Percentiles rank a stretch among this genome's conserved stretches.
Evolutionary conservation across 345 rosid species (phyloP).

Genomic region (Acer negundo): DNA sequence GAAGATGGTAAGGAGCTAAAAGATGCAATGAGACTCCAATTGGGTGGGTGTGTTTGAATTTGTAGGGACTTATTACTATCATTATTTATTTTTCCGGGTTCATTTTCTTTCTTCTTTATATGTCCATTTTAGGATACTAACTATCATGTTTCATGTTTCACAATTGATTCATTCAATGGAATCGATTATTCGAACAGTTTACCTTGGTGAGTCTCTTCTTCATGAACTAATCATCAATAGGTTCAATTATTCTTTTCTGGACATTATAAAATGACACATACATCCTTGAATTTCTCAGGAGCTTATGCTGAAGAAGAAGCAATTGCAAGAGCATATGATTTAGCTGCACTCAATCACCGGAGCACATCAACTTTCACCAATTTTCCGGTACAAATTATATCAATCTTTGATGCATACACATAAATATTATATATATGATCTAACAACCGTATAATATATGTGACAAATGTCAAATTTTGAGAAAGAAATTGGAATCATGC

Average conservation of each 20-base stretch:
- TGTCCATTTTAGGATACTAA: slow-evolving; percentile 8
- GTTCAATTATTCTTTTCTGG: too few relatives aligned
- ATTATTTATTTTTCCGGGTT: not conserved
- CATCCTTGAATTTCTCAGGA: too few relatives aligned
- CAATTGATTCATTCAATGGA: slow-evolving; percentile 19
- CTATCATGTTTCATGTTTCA: slow-evolving; percentile 17
- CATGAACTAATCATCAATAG: slow-evolving; percentile 26
- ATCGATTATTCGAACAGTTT: slow-evolving; percentile 3
- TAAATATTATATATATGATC: not conserved
- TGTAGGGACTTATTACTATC: not conserved
- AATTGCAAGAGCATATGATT: too few relatives aligned
- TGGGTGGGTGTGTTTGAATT: too few relatives aligned
- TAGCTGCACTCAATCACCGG: slow-evolving; percentile 68
- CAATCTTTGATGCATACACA: not conserved
- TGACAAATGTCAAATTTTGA: slow-evolving; percentile 53
- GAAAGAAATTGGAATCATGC: slow-evolving; percentile 60
- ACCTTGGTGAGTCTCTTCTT: too few relatives aligned
- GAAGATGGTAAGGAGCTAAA: too few relatives aligned
- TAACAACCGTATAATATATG: not conserved
- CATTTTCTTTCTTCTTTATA: not conserved
- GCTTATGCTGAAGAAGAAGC: too few relatives aligned
- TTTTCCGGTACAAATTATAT: slow-evolving; percentile 43
- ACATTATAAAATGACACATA: too few relatives aligned
- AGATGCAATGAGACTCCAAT: too few relatives aligned
- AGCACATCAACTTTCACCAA: slow-evolving; percentile 62